Conservation (phyloP, 2,329 filamentous ascomycete species). For the Rhinocladiella mackenziei region DNA sequence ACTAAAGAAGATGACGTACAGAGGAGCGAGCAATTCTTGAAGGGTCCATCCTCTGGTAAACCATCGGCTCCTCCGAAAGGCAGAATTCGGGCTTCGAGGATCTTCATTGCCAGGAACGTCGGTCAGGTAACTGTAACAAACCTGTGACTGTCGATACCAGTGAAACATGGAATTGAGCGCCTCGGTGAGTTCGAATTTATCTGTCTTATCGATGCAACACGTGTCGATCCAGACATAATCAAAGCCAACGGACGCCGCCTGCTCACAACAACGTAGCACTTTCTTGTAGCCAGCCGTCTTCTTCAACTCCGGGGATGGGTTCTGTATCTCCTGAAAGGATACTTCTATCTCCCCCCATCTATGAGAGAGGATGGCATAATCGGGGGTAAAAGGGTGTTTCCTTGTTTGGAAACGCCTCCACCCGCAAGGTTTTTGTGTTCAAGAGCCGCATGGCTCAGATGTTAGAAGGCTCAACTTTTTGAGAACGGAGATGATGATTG, state of each 20-base stretch:
- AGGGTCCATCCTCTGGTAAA: constrained; percentile 27
- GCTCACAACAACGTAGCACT: constrained; percentile 1
- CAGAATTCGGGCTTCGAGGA: constrained; percentile 21
- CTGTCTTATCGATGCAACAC: constrained; percentile 29
- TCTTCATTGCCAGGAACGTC: constrained; percentile 15
- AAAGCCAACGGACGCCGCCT: constrained; percentile 7
- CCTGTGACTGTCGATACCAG: constrained; percentile 26
- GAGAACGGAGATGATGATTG: not conserved
- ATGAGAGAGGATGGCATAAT: constrained; percentile 24
- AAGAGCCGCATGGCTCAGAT: not conserved
- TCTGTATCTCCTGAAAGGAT: constrained; percentile 9
- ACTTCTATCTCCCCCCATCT: constrained; percentile 19
- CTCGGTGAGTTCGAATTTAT: constrained; percentile 23
- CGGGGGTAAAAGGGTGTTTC: not conserved
- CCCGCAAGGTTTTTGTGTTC: not conserved
- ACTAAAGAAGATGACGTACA: constrained; percentile 19
- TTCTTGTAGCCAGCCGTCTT: not conserved
- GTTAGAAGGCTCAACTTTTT: no score
- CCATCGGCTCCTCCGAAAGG: constrained; percentile 21
- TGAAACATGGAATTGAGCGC: constrained; percentile 29
- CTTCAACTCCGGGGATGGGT: not conserved
- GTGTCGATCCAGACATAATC: constrained; percentile 30
- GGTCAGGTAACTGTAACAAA: constrained; percentile 23
- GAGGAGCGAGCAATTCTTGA: constrained; percentile 27
- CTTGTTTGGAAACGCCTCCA: not conserved